phyloP scores from a whole-genome alignment of 2,329 filamentous ascomycete genomes.

The Stenocarpella maydis region DNA sequence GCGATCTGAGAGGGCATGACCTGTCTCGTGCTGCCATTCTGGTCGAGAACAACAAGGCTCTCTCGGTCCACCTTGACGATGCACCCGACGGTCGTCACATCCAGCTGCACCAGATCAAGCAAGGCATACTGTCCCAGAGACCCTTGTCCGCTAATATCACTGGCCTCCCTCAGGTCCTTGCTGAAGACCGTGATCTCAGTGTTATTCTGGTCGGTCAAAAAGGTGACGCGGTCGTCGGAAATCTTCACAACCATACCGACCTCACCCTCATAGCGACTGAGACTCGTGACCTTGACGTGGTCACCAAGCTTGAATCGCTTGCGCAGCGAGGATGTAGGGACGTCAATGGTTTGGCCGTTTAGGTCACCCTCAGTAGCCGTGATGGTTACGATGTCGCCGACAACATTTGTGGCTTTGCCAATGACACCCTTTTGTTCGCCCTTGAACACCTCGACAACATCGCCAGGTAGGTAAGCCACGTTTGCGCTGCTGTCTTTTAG shows the following conservation, averaged over 20 bases:
- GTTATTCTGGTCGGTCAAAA: constrained; percentile 92
- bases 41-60: constrained; percentile 87
- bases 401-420: constrained; percentile 85
- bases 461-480: constrained; percentile 88
- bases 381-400: constrained; percentile 91
- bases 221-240: constrained; percentile 87
- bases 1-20: constrained; percentile 91
- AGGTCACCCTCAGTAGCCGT: constrained; percentile 84
- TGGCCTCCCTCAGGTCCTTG: constrained; percentile 92
- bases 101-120: constrained; percentile 92
- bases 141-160: constrained; percentile 87
- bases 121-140: constrained; percentile 89
- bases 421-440: constrained; percentile 94
- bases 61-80: constrained; percentile 96
- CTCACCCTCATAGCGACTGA: constrained; percentile 92
- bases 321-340: constrained; percentile 88
- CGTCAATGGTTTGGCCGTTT: constrained; percentile 85
- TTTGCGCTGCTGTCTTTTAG: constrained; percentile 84
- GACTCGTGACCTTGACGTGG: constrained; percentile 98
- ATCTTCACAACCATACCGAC: constrained; percentile 97
- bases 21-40: constrained; percentile 83
- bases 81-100: constrained; percentile 89
- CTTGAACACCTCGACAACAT: constrained; percentile 95
- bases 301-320: constrained; percentile 95
- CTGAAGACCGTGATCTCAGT: constrained; percentile 97